Evolutionary conservation across 768 basidiomycete species (phyloP), one percentile per base, ranked within the genome.

Genomic region (Mycena epipterygia): DNA sequence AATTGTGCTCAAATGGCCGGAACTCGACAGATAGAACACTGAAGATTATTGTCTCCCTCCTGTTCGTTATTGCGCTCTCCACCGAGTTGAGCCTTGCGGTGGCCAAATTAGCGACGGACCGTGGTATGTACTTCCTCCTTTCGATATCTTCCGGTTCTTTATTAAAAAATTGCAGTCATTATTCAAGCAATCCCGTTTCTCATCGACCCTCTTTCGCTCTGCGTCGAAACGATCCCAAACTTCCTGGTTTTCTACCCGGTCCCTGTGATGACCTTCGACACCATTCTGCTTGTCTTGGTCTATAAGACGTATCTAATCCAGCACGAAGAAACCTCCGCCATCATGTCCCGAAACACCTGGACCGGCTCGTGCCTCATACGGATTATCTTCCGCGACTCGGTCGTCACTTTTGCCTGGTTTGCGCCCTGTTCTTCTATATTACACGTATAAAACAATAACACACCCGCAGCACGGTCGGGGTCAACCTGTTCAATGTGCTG

Each of bases 391-490:
- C n/a, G n/a, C n/a, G n/a, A n/a, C n/a, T n/a, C n/a, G n/a, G n/a
- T n/a, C n/a, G n/a, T n/a, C n/a, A n/a, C n/a, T n/a, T n/a, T n/a
- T n/a, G n/a, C n/a, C n/a, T n/a, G n/a, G n/a, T n/a, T n/a, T n/a
- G n/a, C n/a, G n/a, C n/a, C n/a, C n/a, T n/a, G n/a, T n/a, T n/a
- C n/a, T n/a, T n/a, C n/a, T n/a, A n/a, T n/a, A n/a, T n/a, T n/a
- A n/a, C n/a, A n/a, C n/a, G n/a, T n/a, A n/a, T n/a, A n/a, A n/a
- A n/a, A n/a, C n/a, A n/a, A n/a, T n/a, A n/a, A n/a, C n/a, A n/a
- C n/a, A n/a, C n/a, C n/a, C n/a, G 46, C 39, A 68, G 67, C 51
- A 68, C 58, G 7, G 48, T 68, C 51, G 67, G 57, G 2, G n/a
- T 61, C 19, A 68, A 68, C 32, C 32, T 68, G 16, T 46, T 68